Base-by-base conservation (phyloP, 495 filamentous ascomycete genomes). In the Platismatia glauca region DNA sequence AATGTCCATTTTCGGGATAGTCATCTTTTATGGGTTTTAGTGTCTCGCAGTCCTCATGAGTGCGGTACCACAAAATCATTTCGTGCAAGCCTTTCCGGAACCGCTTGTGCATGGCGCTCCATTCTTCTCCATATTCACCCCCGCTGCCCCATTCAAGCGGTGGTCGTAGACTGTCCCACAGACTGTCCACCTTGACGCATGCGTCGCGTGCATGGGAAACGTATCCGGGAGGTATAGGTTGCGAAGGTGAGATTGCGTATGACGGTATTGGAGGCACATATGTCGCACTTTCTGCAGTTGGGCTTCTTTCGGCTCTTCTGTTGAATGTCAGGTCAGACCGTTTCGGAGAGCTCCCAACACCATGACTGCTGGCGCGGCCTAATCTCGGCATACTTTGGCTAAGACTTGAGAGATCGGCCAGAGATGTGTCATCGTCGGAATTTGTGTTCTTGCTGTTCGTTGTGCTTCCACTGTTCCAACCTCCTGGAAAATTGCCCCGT, bases 121-220 rank as follows among this genome's bases (percentile, higher is more conserved):
- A 99, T 74, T 97, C 94, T 70, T 99, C 94, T 0, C 89, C 91
- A 64, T 89, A 88, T 29, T 88, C 82, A 15, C 91, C 95, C 1
- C 94, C 94, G 66, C 89, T 82, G 18, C 91, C 94, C 87, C 93
- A 96, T 34, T 84, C 77, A 31, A 85, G 79, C 0, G 88, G 84
- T 1, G 79, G 77, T 48, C 87, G 82, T 78, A 89, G 93, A 64
- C 91, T 96, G 66, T 99, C 91, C 94, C 94, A 99, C 69, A 90
- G 88, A 69, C 88, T 93, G 73, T 97, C 95, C 20, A 96, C 81
- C 46, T 86, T 84, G 7, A 89, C 82, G 68, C 91, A 96, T 7
- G 88, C 88, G 67, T 97, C 88, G 53, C 90, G 85, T n/a, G 95
- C 92, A 74, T 98, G 94, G 2, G 89, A 80, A 38, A 95, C 89